Conservation (phyloP, 2,329 filamentous ascomycete genomes). For the Calonectria hawksworthii region DNA sequence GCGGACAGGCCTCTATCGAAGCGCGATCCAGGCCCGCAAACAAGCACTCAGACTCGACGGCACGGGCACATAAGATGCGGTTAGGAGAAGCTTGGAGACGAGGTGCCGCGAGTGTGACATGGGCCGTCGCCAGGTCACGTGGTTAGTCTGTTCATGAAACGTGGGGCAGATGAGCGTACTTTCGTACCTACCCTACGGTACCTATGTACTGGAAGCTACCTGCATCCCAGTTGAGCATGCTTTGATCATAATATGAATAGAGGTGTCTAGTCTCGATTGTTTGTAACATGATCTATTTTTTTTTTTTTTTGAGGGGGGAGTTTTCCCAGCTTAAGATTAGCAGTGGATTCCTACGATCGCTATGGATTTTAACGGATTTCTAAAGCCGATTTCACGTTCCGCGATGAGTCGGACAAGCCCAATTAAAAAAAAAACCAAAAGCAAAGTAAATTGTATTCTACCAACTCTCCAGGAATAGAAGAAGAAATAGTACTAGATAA, state of each 20-base stretch:
- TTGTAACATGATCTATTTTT: not conserved
- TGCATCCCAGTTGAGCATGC: not conserved
- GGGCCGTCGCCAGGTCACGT: slow-evolving; percentile 46
- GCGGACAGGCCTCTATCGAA: not conserved
- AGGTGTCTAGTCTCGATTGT: not conserved
- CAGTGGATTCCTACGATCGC: not conserved
- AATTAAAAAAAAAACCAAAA: not conserved
- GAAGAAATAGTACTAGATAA: not conserved
- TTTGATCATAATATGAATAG: not conserved
- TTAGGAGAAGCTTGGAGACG: slow-evolving; percentile 21
- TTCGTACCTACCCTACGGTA: not conserved
- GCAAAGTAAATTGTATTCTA: not conserved
- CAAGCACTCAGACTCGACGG: not conserved
- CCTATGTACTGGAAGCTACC: not conserved
- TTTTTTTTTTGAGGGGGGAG: not conserved
- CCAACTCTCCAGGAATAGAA: not conserved
- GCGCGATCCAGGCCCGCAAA: slow-evolving; percentile 2
- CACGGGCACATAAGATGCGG: slow-evolving; percentile 14
- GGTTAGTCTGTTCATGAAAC: not conserved
- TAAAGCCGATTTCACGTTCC: not conserved
- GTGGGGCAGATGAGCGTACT: not conserved
- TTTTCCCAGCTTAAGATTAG: not conserved
- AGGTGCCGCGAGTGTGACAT: slow-evolving; percentile 34
- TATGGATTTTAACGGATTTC: not conserved
- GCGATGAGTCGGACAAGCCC: not conserved